Evolutionary conservation across 805 yeast species (phyloP).

Genomic region (Nakazawaea laoshanensis): DNA sequence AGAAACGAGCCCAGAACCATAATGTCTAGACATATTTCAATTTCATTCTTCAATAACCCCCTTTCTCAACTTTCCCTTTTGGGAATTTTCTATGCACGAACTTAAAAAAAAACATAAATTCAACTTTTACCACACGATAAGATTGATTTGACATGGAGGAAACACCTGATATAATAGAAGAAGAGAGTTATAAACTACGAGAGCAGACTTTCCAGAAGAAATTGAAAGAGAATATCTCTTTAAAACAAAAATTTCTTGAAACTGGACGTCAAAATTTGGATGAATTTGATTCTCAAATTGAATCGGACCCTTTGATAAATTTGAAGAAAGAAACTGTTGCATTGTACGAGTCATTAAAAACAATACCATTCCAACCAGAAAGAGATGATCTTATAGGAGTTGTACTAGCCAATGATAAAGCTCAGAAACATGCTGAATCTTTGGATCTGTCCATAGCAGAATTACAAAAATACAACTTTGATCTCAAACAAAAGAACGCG

Average conservation of each 20-base stretch:
- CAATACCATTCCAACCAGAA: conserved; percentile 20
- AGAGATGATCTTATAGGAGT: conserved; percentile 19
- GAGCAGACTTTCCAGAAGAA: conserved; percentile 9
- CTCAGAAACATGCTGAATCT: conserved; percentile 11
- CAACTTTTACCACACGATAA: no score
- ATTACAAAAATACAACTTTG: conserved; percentile 2
- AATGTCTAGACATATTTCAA: no score
- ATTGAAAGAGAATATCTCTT: conserved; percentile 7
- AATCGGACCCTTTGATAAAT: conserved; percentile 2
- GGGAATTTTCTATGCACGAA: no score
- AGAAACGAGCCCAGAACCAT: background rate
- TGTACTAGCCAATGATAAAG: conserved; percentile 16
- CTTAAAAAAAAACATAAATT: no score
- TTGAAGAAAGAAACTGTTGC: conserved; percentile 14
- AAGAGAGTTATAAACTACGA: conserved; percentile 2
- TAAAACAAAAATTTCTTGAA: conserved; percentile 1
- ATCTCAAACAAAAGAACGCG: background rate
- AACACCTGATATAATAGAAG: no score
- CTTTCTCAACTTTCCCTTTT: no score
- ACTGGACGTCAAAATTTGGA: conserved; percentile 1
- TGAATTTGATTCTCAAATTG: background rate
- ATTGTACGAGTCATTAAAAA: conserved; percentile 16
- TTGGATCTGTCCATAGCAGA: conserved; percentile 6
- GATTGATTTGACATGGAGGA: no score
- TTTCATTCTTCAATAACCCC: no score